Evolutionary conservation across 345 rosid species (phyloP).

Genomic region (Eucalyptus viminalis): DNA sequence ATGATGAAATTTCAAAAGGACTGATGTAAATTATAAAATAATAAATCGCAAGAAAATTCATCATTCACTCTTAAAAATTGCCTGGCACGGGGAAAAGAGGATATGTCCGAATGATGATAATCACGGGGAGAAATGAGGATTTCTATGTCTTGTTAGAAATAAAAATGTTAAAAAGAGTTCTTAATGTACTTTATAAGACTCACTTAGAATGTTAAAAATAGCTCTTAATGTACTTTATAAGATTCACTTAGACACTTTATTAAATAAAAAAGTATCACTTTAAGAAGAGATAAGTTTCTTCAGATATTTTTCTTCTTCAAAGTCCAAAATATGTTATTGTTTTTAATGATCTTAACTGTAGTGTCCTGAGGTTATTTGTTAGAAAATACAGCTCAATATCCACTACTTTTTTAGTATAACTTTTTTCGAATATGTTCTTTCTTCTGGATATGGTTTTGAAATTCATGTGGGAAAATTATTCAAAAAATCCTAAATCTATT

Average conservation of each 20-base stretch:
- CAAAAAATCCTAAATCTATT: too few species aligned
- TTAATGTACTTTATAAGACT: background rate
- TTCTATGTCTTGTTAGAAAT: background rate
- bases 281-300: background rate
- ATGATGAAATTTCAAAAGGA: background rate
- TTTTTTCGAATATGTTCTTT: background rate
- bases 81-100: background rate
- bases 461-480: background rate
- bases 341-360: background rate
- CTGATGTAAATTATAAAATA: background rate
- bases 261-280: background rate
- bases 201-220: background rate
- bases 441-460: background rate
- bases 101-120: background rate
- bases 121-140: background rate
- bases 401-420: background rate
- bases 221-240: background rate
- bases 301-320: background rate
- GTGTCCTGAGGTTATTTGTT: background rate
- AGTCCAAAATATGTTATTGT: background rate
- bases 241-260: background rate
- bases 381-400: background rate
- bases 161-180: background rate
- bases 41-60: background rate
- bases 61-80: background rate